Evolutionary conservation across 441 rosid genomes (phyloP).

Genomic region (Arabidopsis hybrid): DNA sequence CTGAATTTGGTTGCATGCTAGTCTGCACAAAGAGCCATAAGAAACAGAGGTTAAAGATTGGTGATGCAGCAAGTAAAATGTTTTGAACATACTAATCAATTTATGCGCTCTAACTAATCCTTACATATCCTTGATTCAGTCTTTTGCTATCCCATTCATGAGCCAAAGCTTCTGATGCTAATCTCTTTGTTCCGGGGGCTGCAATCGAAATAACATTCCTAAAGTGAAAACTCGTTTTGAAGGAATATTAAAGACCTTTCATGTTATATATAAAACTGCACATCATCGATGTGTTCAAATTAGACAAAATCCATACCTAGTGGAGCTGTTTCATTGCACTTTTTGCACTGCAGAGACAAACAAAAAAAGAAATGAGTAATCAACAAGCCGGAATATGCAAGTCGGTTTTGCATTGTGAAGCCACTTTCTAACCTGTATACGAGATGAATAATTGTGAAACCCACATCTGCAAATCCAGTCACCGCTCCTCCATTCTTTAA

Average conservation of each 20-base stretch:
- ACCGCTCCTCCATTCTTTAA: constrained; percentile 84
- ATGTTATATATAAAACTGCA: not conserved
- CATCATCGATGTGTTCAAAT: not conserved
- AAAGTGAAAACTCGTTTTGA: constrained; percentile 34
- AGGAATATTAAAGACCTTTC: not conserved
- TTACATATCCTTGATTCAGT: constrained; percentile 74
- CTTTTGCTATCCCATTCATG: constrained; percentile 80
- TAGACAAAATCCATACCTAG: constrained; percentile 53
- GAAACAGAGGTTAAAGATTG: constrained; percentile 22
- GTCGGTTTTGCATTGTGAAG: not conserved
- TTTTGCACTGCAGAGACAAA: constrained; percentile 74
- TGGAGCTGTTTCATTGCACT: constrained; percentile 75
- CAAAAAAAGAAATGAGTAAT: constrained; percentile 36
- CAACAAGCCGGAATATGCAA: not conserved
- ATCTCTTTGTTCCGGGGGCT: constrained; percentile 76
- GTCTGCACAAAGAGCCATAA: constrained; percentile 46
- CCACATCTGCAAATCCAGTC: constrained; percentile 92
- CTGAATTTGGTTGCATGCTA: constrained; percentile 50
- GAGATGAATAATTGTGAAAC: constrained; percentile 88
- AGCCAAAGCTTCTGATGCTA: constrained; percentile 75
- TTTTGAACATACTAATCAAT: not conserved
- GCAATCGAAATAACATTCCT: constrained; percentile 9
- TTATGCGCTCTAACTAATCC: constrained; percentile 35
- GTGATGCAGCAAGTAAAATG: constrained; percentile 17
- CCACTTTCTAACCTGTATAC: constrained; percentile 57